These are phyloP conservation scores for Nyctanthes arbortristis DNA, from an alignment of 257 asterid species.

Conservation along the genomic window DNA sequence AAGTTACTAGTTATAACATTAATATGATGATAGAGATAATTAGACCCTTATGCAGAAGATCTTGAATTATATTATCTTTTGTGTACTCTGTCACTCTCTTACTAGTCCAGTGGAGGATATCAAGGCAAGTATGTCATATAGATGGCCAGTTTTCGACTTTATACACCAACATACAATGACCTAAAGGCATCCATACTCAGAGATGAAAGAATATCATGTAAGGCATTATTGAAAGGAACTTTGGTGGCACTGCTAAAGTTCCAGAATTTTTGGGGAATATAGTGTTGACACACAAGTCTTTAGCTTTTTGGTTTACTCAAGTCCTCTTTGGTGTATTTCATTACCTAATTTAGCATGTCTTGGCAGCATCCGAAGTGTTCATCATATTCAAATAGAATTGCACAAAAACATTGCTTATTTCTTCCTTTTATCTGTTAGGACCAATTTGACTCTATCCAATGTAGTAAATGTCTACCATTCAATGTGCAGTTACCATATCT, in stretches of 20 bases:
- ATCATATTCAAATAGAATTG: not conserved
- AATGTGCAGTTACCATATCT: not conserved
- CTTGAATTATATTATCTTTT: not conserved
- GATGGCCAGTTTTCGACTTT: not conserved
- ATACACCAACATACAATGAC: not conserved
- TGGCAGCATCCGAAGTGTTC: not conserved
- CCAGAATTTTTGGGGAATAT: not conserved
- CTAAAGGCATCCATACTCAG: not conserved
- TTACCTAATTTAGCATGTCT: no score
- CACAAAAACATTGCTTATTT: not conserved
- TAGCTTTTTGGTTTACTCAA: not conserved
- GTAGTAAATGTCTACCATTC: no score
- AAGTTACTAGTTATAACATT: not conserved
- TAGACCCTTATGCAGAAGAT: not conserved
- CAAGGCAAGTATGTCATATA: conserved; percentile 1
- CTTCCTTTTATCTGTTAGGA: not conserved
- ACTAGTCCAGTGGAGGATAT: not conserved
- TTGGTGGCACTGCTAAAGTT: not conserved
- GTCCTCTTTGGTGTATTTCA: not conserved
- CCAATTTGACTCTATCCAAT: not conserved
- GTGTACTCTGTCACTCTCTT: not conserved
- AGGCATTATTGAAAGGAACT: not conserved
- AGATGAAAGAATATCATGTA: not conserved
- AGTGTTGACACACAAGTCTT: not conserved
- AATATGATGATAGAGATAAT: not conserved